Conservation (phyloP, 306 rosid species). For the Lupinus albus region DNA sequence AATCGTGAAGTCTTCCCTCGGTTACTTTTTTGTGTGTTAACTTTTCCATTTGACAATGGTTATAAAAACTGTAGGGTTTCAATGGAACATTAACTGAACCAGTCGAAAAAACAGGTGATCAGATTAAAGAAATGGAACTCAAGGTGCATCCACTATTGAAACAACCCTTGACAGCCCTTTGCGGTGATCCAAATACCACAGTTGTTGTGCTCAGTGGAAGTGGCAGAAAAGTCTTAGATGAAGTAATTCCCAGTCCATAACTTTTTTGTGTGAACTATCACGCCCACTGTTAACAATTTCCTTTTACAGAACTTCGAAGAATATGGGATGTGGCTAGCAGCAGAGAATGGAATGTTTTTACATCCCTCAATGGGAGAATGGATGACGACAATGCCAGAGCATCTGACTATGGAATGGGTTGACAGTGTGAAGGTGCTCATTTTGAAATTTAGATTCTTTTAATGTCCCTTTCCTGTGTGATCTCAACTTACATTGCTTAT, state of each 20-base stretch:
- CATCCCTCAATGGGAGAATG: constrained; percentile 73
- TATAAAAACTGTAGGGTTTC: constrained; percentile 69
- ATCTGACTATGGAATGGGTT: constrained; percentile 92
- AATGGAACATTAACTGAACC: constrained; percentile 91
- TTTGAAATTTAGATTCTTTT: constrained; percentile 33
- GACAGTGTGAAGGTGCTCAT: constrained; percentile 77
- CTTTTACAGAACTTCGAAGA: constrained; percentile 76
- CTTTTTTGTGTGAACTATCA: constrained; percentile 27
- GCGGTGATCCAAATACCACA: constrained; percentile 79
- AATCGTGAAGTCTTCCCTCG: constrained; percentile 22
- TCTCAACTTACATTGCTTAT: constrained; percentile 37
- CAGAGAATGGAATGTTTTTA: constrained; percentile 97
- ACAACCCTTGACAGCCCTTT: constrained; percentile 65
- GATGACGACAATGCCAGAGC: constrained; percentile 99
- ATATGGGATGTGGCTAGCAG: constrained; percentile 90
- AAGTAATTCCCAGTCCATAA: constrained; percentile 53
- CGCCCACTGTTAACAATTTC: constrained; percentile 34
- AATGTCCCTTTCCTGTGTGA: constrained; percentile 19
- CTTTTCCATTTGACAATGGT: constrained; percentile 38
- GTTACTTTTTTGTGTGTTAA: neutral
- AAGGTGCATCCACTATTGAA: constrained; percentile 77
- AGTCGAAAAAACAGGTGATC: constrained; percentile 88
- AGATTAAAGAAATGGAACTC: constrained; percentile 83
- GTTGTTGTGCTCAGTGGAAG: constrained; percentile 93
- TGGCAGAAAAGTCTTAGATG: constrained; percentile 64